These are phyloP conservation scores for Sporothrix sp. DNA, from an alignment of 2,329 filamentous ascomycete genomes.

Conservation along the genomic window DNA sequence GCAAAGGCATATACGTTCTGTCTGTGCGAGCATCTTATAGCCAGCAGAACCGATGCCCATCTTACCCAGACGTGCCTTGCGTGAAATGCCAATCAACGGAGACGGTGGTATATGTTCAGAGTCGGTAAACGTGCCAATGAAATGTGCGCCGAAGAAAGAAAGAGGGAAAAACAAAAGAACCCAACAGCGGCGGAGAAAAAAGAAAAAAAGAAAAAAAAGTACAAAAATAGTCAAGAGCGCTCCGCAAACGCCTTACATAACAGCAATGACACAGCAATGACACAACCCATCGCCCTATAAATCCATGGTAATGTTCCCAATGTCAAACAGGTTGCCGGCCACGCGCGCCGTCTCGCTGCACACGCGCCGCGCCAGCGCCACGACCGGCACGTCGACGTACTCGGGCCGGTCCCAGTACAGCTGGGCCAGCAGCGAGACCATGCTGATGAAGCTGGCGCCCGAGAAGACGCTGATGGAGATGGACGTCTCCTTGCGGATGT, in stretches of 20 bases:
- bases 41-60: no score
- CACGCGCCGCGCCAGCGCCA: constrained; percentile 31
- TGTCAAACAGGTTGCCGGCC: constrained; percentile 17
- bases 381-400: constrained; percentile 50
- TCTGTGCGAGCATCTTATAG: no score
- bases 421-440: constrained; percentile 58
- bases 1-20: no score
- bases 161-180: not conserved
- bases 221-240: not conserved
- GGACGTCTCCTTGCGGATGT: constrained; percentile 68
- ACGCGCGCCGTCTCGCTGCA: constrained; percentile 12
- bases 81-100: not conserved
- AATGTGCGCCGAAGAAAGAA: not conserved
- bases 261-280: not conserved
- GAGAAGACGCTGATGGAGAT: constrained; percentile 71
- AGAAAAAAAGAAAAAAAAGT: not conserved
- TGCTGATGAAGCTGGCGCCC: constrained; percentile 65
- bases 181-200: no score
- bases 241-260: not conserved
- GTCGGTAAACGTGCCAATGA: not conserved
- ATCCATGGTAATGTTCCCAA: constrained; percentile 19
- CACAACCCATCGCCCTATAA: not conserved
- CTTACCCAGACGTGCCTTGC: no score
- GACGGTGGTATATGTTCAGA: not conserved
- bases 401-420: constrained; percentile 53